Conservation (phyloP, 306 rosid species). For the Cicer cuneatum region DNA sequence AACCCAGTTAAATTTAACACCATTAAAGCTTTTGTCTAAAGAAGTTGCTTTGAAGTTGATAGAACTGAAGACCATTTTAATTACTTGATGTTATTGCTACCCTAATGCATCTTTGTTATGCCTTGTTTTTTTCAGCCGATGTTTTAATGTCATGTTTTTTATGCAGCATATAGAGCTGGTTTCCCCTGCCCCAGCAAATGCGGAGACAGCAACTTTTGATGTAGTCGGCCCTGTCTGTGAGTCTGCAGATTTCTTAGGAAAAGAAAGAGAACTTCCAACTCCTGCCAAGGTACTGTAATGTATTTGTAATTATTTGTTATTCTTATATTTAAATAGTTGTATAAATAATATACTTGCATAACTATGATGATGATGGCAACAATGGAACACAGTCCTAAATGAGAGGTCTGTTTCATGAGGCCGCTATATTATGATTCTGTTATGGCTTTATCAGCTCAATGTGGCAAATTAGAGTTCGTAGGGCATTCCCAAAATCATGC, state of each 20-base stretch:
- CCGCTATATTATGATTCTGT: no score
- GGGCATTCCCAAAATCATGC: no score
- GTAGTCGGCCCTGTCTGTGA: constrained; percentile 64
- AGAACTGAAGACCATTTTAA: neutral
- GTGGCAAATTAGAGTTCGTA: no score
- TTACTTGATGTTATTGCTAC: neutral
- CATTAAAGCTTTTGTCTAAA: constrained; percentile 23
- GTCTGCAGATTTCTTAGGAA: constrained; percentile 66
- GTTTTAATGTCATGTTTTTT: constrained; percentile 26
- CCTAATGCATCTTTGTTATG: neutral
- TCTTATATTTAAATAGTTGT: constrained; percentile 13
- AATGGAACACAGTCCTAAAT: no score
- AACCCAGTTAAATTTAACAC: neutral
- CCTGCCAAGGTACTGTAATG: constrained; percentile 53
- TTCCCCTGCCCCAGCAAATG: constrained; percentile 73
- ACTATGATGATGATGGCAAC: constrained; percentile 1
- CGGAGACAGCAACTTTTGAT: constrained; percentile 50
- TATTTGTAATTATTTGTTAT: neutral
- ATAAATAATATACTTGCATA: neutral
- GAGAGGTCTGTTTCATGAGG: no score
- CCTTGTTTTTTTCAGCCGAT: neutral
- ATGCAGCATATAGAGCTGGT: constrained; percentile 93
- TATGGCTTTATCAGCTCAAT: no score
- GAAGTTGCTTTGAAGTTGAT: constrained; percentile 24
- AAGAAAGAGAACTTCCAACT: constrained; percentile 57